Percentiles rank a stretch among this genome's conserved stretches.
phyloP scores from a whole-genome alignment of 345 rosid species.

The Salix exigua region DNA sequence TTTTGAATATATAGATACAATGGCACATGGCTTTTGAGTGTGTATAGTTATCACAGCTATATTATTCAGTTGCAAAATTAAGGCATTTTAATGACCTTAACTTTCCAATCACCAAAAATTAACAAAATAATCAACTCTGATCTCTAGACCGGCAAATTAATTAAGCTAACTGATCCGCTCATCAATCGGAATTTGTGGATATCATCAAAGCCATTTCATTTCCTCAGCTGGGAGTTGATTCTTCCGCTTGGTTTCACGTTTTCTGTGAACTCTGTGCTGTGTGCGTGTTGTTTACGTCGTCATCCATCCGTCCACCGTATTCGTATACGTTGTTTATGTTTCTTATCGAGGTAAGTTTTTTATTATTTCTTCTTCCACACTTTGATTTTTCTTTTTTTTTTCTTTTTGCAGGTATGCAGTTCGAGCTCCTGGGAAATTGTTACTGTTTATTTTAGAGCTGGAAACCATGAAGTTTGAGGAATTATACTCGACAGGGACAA shows the following conservation, averaged over 20 bases:
- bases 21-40: background rate
- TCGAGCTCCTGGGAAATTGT: no score
- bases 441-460: no score
- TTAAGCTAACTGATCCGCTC: background rate
- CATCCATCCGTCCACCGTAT: background rate
- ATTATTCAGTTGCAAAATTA: background rate
- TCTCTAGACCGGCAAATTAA: background rate
- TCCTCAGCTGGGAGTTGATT: background rate
- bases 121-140: background rate
- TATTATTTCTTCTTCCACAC: background rate
- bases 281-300: background rate
- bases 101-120: background rate
- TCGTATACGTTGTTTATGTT: background rate
- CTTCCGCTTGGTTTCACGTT: background rate
- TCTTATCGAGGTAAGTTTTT: background rate
- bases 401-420: background rate
- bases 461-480: no score
- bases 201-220: no score
- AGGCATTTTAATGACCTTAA: background rate
- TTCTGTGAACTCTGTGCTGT: background rate
- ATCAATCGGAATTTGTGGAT: background rate
- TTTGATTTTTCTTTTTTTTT: background rate
- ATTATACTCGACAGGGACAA: no score
- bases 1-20: background rate
- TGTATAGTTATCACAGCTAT: constrained; percentile 1